These are phyloP conservation scores for Simmondsia chinensis DNA, from an alignment of 148 eudicot genomes.

Conservation along the genomic window DNA sequence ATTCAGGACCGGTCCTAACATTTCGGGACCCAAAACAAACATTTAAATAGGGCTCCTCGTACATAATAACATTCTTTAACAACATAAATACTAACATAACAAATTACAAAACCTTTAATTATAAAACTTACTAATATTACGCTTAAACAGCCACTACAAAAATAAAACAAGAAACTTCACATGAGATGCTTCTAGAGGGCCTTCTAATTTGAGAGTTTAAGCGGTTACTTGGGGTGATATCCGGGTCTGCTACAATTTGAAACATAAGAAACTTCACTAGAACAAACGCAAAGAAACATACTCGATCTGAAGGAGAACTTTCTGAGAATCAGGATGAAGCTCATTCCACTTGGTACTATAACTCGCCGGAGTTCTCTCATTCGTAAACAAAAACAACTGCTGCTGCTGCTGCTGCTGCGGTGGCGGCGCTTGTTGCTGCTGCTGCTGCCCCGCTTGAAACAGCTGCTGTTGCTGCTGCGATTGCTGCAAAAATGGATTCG, in stretches of 20 bases:
- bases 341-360: conserved; percentile 88
- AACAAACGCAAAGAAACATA: conserved; percentile 10
- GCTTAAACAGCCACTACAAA: too few species aligned
- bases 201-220: too few species aligned
- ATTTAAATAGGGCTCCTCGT: too few species aligned
- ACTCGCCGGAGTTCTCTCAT: conserved; percentile 68
- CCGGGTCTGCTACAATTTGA: not conserved
- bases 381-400: conserved; percentile 71
- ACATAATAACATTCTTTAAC: too few species aligned
- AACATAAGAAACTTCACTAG: not conserved
- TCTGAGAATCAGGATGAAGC: conserved; percentile 92
- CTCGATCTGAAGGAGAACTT: conserved; percentile 76
- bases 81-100: too few species aligned
- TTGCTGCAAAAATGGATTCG: conserved; percentile 22
- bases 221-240: too few species aligned
- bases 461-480: conserved; percentile 26
- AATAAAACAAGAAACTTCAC: not conserved
- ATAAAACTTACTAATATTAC: too few species aligned
- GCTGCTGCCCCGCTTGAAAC: conserved; percentile 15
- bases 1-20: too few species aligned
- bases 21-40: too few species aligned
- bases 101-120: too few species aligned
- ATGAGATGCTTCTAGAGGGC: too few species aligned
- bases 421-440: conserved; percentile 27
- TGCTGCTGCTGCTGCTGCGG: conserved; percentile 52